These are phyloP conservation scores for Phylloporus sp. DNA, from an alignment of 768 basidiomycete genomes.

Conservation along the genomic window DNA sequence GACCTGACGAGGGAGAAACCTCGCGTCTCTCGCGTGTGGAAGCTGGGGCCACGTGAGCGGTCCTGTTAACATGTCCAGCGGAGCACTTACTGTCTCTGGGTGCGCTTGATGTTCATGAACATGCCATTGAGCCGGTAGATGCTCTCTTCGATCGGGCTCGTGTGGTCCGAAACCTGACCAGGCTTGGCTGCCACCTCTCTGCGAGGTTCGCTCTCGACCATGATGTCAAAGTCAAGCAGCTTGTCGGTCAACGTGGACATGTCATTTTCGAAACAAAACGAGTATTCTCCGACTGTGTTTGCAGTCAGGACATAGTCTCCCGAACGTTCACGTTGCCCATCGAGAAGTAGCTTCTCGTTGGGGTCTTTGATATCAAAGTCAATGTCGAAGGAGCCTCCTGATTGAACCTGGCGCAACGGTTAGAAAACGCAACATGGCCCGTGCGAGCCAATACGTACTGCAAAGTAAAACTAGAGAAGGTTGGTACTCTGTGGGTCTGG, in stretches of 20 bases:
- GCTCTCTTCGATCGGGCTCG: conserved; percentile 90
- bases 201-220: conserved; percentile 96
- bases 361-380: conserved; percentile 94
- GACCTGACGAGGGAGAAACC: conserved; percentile 92
- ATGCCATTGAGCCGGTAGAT: conserved; percentile 86
- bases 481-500: conserved; percentile 5
- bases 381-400: conserved; percentile 94
- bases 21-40: conserved; percentile 90
- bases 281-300: conserved; percentile 82
- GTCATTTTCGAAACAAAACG: conserved; percentile 98
- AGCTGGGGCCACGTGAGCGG: conserved; percentile 43
- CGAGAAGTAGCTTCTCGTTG: conserved; percentile 78
- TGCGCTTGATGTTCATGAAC: conserved; percentile 84
- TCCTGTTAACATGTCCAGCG: neutral
- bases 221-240: conserved; percentile 92
- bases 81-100: conserved; percentile 82
- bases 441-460: conserved; percentile 48
- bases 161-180: conserved; percentile 87
- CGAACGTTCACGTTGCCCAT: conserved; percentile 84
- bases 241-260: conserved; percentile 93
- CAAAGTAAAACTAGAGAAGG: conserved; percentile 82
- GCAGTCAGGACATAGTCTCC: conserved; percentile 98
- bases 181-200: conserved; percentile 84
- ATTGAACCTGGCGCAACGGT: conserved; percentile 65
- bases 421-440: neutral